phyloP scores from a whole-genome alignment of 2,329 filamentous ascomycete species.

The Aureobasidium leucospermi region DNA sequence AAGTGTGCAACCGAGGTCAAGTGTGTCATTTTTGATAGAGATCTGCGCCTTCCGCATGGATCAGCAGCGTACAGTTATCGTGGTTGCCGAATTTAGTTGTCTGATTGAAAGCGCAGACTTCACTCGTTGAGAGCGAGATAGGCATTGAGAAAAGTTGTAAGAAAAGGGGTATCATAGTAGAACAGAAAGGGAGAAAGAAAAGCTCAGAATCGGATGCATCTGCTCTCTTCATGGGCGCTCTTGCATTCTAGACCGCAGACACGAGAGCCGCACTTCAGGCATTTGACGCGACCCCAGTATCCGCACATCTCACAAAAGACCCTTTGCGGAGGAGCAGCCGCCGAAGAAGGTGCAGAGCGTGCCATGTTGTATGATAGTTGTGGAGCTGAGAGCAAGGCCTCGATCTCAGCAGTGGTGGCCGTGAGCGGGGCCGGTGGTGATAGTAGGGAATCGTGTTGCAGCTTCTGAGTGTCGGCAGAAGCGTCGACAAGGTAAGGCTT shows the following conservation, averaged over 20 bases:
- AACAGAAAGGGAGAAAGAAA: neutral
- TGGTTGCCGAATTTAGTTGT: neutral
- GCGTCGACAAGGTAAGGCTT: conserved; percentile 18
- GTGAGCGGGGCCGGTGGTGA: conserved; percentile 20
- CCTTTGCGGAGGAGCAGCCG: conserved; percentile 44
- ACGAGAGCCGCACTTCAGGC: conserved; percentile 68
- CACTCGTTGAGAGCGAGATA: neutral
- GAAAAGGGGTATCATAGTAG: conserved; percentile 4
- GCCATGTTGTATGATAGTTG: conserved; percentile 63
- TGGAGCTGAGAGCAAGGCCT: conserved; percentile 55
- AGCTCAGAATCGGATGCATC: conserved; percentile 49
- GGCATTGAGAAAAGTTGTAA: too few species aligned
- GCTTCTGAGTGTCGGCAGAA: neutral
- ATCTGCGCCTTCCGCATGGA: neutral
- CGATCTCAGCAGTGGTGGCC: conserved; percentile 45
- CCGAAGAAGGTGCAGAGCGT: conserved; percentile 33
- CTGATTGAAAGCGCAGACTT: neutral
- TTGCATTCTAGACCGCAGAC: conserved; percentile 73
- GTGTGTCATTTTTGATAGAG: neutral
- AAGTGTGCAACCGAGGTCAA: neutral
- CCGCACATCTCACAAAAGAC: conserved; percentile 73
- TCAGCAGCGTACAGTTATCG: neutral
- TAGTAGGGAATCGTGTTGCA: conserved; percentile 10
- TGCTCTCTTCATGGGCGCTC: conserved; percentile 64
- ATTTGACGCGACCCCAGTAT: conserved; percentile 71